phyloP scores from a whole-genome alignment of 2,329 filamentous ascomycete genomes.

The Periconia sp. region DNA sequence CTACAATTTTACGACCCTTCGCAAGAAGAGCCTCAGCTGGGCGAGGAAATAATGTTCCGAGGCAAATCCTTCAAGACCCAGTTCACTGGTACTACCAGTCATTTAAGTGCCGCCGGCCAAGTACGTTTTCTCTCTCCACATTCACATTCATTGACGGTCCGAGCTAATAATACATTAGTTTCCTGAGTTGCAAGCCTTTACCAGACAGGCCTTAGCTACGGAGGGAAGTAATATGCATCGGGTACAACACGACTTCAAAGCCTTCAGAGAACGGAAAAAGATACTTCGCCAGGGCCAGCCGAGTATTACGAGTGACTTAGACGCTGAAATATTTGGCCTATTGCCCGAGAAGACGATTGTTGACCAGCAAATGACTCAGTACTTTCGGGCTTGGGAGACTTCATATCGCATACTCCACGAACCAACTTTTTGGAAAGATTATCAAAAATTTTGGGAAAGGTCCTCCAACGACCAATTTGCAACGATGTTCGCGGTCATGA shows the following conservation, averaged over 20 bases:
- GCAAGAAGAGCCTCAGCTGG: conserved; percentile 15
- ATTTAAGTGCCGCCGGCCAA: conserved; percentile 38
- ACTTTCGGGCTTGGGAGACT: conserved; percentile 55
- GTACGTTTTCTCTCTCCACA: conserved; percentile 16
- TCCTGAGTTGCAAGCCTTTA: conserved; percentile 39
- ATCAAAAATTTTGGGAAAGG: conserved; percentile 50
- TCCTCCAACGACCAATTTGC: conserved; percentile 22
- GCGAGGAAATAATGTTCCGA: conserved; percentile 46
- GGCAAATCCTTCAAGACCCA: conserved; percentile 50
- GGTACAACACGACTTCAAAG: conserved; percentile 37
- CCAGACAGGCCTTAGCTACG: conserved; percentile 29
- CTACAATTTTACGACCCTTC: conserved; percentile 17
- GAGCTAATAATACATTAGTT: conserved; percentile 27
- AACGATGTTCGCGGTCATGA: conserved; percentile 41
- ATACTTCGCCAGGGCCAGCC: conserved; percentile 21
- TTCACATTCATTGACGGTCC: background rate
- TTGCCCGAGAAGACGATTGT: conserved; percentile 41
- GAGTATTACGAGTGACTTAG: conserved; percentile 15
- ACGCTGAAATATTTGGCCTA: conserved; percentile 39
- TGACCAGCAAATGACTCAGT: conserved; percentile 49
- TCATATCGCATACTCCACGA: conserved; percentile 56
- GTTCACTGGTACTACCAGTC: conserved; percentile 48
- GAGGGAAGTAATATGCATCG: conserved; percentile 31
- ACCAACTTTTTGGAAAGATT: conserved; percentile 56
- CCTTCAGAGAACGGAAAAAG: conserved; percentile 34